phyloP scores from a whole-genome alignment of 495 filamentous ascomycete species.

The Massariosphaeria phaeospora region DNA sequence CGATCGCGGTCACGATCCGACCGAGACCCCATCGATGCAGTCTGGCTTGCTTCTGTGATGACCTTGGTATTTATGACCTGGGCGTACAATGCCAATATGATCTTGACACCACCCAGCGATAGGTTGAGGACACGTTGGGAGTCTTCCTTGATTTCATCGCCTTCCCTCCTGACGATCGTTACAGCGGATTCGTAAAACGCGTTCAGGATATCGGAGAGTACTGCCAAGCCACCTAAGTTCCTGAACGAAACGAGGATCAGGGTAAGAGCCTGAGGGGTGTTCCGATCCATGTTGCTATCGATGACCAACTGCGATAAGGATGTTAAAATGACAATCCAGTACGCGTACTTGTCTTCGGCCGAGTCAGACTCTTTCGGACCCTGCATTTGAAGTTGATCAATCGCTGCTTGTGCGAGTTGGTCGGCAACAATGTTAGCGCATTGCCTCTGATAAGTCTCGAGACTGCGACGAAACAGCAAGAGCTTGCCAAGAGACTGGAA shows the following conservation, averaged over 20 bases:
- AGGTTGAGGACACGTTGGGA: conserved; percentile 25
- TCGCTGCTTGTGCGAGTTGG: conserved; percentile 64
- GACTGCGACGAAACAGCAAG: conserved; percentile 64
- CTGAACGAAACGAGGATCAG: conserved; percentile 83
- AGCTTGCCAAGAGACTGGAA: conserved; percentile 76
- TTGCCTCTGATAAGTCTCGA: conserved; percentile 60
- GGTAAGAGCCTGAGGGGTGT: conserved; percentile 63
- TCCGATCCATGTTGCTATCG: conserved; percentile 58
- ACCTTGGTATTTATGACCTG: conserved; percentile 70
- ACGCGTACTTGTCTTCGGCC: conserved; percentile 57
- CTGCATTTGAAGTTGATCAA: conserved; percentile 57
- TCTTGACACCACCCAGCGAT: conserved; percentile 58
- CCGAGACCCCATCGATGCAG: conserved; percentile 55
- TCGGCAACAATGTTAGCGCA: conserved; percentile 69
- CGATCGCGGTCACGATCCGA: conserved; percentile 50
- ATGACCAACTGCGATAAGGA: conserved; percentile 72
- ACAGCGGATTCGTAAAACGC: conserved; percentile 67
- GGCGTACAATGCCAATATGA: conserved; percentile 77
- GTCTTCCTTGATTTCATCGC: conserved; percentile 40
- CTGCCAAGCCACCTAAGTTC: conserved; percentile 66
- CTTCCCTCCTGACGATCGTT: conserved; percentile 35
- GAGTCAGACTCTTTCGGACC: conserved; percentile 44
- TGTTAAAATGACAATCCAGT: conserved; percentile 74
- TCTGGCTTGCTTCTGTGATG: conserved; percentile 67
- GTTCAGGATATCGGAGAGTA: conserved; percentile 66